Evolutionary conservation across 2,329 filamentous ascomycete genomes (phyloP).

Genomic region (Meredithiella fracta): DNA sequence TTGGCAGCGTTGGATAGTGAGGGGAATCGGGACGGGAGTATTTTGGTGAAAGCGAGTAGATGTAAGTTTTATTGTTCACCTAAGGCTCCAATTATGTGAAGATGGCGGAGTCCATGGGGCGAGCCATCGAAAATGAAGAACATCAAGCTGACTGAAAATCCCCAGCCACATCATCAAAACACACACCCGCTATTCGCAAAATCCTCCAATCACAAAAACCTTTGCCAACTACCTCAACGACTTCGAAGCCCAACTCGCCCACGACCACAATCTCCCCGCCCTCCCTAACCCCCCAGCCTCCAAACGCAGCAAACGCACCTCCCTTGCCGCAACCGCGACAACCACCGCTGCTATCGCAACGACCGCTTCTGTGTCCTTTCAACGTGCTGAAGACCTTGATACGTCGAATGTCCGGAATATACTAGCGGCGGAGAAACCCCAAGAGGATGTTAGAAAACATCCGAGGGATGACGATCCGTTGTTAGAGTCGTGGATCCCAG

Average conservation of each 20-base stretch:
- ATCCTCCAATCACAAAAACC: conserved; percentile 64
- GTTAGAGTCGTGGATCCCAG: conserved; percentile 40
- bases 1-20: conserved; percentile 72
- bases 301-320: conserved; percentile 7
- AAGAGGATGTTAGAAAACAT: conserved; percentile 20
- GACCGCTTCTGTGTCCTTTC: background rate
- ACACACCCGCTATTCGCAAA: conserved; percentile 54
- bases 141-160: background rate
- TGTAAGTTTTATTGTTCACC: conserved; percentile 20
- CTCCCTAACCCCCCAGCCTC: conserved; percentile 10
- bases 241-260: conserved; percentile 48
- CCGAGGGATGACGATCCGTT: conserved; percentile 40
- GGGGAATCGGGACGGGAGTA: conserved; percentile 54
- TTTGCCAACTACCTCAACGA: conserved; percentile 73
- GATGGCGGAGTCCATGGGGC: background rate
- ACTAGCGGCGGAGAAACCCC: background rate
- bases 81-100: background rate
- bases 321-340: conserved; percentile 23
- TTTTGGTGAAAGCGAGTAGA: conserved; percentile 43
- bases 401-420: background rate
- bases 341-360: conserved; percentile 16
- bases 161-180: conserved; percentile 25
- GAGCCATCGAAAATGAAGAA: background rate
- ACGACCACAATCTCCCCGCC: conserved; percentile 19
- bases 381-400: background rate